phyloP scores from a whole-genome alignment of 352 stramenopile genomes.

The Globisporangium solare region DNA sequence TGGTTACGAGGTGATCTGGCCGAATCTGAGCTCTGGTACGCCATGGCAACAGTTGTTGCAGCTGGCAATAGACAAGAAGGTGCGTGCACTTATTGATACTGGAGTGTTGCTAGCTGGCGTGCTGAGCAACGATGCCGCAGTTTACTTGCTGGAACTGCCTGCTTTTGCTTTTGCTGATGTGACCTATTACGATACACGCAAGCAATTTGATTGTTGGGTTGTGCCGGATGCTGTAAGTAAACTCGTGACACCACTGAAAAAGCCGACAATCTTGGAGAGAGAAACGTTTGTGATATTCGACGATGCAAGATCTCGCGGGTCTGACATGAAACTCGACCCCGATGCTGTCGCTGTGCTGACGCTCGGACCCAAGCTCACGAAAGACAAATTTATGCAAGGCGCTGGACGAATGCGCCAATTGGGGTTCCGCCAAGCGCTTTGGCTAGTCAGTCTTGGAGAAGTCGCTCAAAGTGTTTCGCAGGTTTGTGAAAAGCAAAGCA shows the following conservation, averaged over 20 bases:
- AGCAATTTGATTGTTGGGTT: slow-evolving; percentile 66
- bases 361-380: slow-evolving; percentile 79
- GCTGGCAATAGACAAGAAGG: slow-evolving; percentile 28
- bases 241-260: slow-evolving; percentile 39
- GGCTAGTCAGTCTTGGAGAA: slow-evolving; percentile 62
- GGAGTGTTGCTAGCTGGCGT: slow-evolving; percentile 76
- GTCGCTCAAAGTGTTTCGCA: slow-evolving; percentile 46
- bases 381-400: slow-evolving; percentile 93
- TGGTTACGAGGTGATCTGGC: slow-evolving; percentile 29
- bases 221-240: slow-evolving; percentile 62
- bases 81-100: slow-evolving; percentile 81
- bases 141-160: slow-evolving; percentile 32
- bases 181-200: slow-evolving; percentile 76
- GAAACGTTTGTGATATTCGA: slow-evolving; percentile 91
- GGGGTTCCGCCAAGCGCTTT: slow-evolving; percentile 57
- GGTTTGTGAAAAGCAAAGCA: slow-evolving; percentile 4
- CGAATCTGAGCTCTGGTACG: slow-evolving; percentile 1
- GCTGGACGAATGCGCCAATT: slow-evolving; percentile 83
- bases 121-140: slow-evolving; percentile 44
- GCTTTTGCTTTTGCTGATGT: slow-evolving; percentile 48
- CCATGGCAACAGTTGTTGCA: slow-evolving; percentile 48
- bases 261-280: slow-evolving; percentile 62
- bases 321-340: slow-evolving; percentile 84
- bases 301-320: slow-evolving; percentile 80
- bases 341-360: slow-evolving; percentile 76